Evolutionary conservation across 495 filamentous ascomycete genomes (phyloP).

Genomic region (Podospora pseudopauciseta): DNA sequence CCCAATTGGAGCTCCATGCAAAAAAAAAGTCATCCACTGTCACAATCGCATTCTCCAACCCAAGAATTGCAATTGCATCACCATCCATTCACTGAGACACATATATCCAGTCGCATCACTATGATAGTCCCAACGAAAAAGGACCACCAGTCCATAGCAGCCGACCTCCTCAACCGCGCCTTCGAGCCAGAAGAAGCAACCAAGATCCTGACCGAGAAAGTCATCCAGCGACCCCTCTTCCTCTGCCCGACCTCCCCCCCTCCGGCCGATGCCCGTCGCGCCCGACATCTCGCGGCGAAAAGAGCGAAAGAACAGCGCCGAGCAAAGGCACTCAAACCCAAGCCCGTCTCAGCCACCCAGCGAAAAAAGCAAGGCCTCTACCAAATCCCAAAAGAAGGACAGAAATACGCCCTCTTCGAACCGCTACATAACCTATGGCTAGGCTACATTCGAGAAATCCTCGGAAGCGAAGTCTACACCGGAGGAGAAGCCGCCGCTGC

Average conservation of each 20-base stretch:
- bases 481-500: conserved; percentile 50
- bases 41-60: background rate
- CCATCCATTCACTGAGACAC: background rate
- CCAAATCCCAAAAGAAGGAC: conserved; percentile 62
- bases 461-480: conserved; percentile 49
- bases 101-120: background rate
- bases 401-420: conserved; percentile 72
- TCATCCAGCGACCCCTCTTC: conserved; percentile 77
- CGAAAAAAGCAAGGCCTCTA: conserved; percentile 71
- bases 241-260: conserved; percentile 68
- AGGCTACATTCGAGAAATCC: conserved; percentile 73
- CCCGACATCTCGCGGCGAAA: conserved; percentile 53
- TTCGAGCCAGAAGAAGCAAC: conserved; percentile 66
- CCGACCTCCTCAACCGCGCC: conserved; percentile 66
- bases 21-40: background rate
- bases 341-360: conserved; percentile 74
- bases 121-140: background rate
- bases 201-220: conserved; percentile 72
- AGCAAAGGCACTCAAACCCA: conserved; percentile 59
- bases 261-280: conserved; percentile 59
- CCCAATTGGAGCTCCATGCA: background rate
- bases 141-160: conserved; percentile 49
- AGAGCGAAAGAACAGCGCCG: conserved; percentile 53
- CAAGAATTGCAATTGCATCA: background rate
- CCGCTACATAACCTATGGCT: conserved; percentile 76